Base-by-base conservation (phyloP, 768 basidiomycete genomes). In the Tylopilus rubrobrunneus region DNA sequence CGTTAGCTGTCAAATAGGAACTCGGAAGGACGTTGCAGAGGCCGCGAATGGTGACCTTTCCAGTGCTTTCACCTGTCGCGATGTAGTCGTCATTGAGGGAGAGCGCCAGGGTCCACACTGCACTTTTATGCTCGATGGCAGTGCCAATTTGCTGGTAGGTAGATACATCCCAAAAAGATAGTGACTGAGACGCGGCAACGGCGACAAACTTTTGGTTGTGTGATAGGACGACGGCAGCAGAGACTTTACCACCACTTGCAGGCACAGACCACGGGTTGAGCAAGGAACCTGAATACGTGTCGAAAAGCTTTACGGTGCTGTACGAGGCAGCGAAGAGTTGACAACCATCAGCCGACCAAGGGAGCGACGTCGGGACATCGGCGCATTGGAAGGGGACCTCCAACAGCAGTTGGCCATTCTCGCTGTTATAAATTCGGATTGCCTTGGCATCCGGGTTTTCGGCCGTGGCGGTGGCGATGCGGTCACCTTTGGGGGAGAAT, bases 301-400 rank as follows among this genome's bases (percentile, higher is more conserved):
- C 55, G 17, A 58, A 51, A 23, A 9, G 47, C 19, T 8, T 31
- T 8, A 1, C 11, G 23, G 19, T 19, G 19, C 19, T 19, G 19
- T 19, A 19, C 15, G 50, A 56, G 2, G 21, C 28, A 45, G 49
- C 44, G 15, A 51, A 52, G 2, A 59, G 15, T 7, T 52, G 31
- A 33, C 23, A 28, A n/a, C 59, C 49, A 9, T 59, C 49, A 10
- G 29, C n/a, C 0, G 49, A 51, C 57, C 54, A 58, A 23, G 36
- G 27, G 21, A 58, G 33, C 25, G 48, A 7, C 1, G 48, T 19
- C 19, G 19, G 19, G 19, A 19, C 19, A 19, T 19, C 19, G 19
- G 19, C 19, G 19, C 19, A 19, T 19, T 39, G 5, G 25, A 25
- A 42, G 17, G 3, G 7, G 3, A 3, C 15, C 4, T 11, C 17